Base-by-base conservation (phyloP, 2,329 filamentous ascomycete species). In the Piedraia hortae region DNA sequence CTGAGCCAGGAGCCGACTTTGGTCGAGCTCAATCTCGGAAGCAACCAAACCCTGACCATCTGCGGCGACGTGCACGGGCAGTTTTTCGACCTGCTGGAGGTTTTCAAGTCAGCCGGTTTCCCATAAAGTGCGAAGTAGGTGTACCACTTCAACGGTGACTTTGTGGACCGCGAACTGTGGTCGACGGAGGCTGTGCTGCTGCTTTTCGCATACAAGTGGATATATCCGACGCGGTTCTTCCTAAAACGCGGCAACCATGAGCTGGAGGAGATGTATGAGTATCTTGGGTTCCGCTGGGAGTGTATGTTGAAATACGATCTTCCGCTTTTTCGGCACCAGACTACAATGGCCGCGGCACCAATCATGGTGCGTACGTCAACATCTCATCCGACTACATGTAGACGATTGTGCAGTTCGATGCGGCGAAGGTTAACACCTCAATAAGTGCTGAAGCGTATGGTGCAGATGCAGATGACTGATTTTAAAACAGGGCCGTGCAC, bases 71-170 rank as follows among this genome's bases (percentile, higher is more conserved):
- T 85, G 4, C 85, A 97, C 44, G 85, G 82, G 20, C 85, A 97
- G 59, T 97, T 80, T 51, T 97, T 89, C 44, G 85, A 97, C 46
- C 59, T 97, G 18, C 68, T 97, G 54, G 75, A 97, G 44, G 71
- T 97, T 30, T 97, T 97, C 64, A 59, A 74, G 31, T 59, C 85
- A 26, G 91, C 90, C 36, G 85, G 85, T 18, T 62, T 58, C 31
- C 85, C 85, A 0, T 62, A n/a, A n/a, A n/a, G 60, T 9, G 75
- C 82, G 29, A 75, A 72, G 42, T 78, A 93, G 44, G 73, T 68
- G 45, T 97, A 93, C 43, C 59, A 97, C 7, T 97, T 97, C 59
- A 97, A 97, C 45, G 85, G 85, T 32, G 85, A 97, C 49, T 97
- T 97, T 41, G 85, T 97, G 24, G 85, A 97, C 44, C 65, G 85